phyloP scores from a whole-genome alignment of 148 eudicot genomes.

The Fagopyrum homotropicum region DNA sequence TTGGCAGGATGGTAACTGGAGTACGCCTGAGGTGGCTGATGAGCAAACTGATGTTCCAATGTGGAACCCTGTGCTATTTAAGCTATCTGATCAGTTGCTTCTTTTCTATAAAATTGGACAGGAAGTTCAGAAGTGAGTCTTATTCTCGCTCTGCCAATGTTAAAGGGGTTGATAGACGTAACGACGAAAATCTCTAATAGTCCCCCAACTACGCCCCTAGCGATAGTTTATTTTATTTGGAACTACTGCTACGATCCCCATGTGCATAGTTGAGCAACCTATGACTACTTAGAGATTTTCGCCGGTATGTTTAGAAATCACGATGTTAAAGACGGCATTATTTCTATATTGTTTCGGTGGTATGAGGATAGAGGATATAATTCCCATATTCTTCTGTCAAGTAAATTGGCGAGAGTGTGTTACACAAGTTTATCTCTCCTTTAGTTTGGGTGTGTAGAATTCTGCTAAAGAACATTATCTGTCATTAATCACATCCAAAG shows the following conservation, averaged over 20 bases:
- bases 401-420: neutral
- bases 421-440: neutral
- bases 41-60: constrained; percentile 62
- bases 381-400: neutral
- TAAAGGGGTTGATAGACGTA: neutral
- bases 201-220: no score
- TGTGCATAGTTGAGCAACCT: no score
- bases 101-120: constrained; percentile 83
- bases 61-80: constrained; percentile 96
- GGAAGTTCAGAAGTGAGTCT: constrained; percentile 71
- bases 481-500: neutral
- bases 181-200: no score
- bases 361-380: neutral
- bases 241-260: no score
- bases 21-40: constrained; percentile 62
- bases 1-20: constrained; percentile 77
- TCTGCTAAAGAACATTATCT: neutral
- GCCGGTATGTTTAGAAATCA: no score
- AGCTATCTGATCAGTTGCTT: constrained; percentile 62
- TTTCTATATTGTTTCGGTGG: no score
- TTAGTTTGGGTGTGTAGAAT: neutral
- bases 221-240: no score
- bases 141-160: constrained; percentile 6
- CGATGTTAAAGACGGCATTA: no score
- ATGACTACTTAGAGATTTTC: no score